A percentile compares a stretch with the other conserved stretches of the same genome.
These are phyloP conservation scores for Globisporangium spiculum DNA, from an alignment of 352 stramenopile species.

Conservation along the genomic window DNA sequence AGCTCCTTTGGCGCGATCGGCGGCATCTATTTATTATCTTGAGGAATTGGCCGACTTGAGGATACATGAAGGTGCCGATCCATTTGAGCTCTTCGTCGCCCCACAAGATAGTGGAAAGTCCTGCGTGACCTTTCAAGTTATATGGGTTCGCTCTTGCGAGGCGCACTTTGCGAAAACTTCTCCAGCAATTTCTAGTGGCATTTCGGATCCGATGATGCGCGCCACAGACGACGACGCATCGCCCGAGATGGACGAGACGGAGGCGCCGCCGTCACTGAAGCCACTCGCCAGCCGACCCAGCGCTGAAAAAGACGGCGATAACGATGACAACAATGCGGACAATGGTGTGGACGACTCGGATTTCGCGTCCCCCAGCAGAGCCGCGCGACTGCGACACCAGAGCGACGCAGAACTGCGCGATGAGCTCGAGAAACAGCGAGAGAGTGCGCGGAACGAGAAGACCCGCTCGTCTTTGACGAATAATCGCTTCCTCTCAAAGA, in stretches of 20 bases:
- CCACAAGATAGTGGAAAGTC: slow-evolving; percentile 1
- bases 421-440: slow-evolving; percentile 38
- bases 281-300: neutral
- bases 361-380: neutral
- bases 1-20: slow-evolving; percentile 35
- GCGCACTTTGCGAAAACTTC: neutral
- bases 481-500: slow-evolving; percentile 46
- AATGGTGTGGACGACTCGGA: neutral
- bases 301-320: neutral
- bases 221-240: neutral
- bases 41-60: neutral
- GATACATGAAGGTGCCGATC: neutral
- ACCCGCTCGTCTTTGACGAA: slow-evolving; percentile 27
- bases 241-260: neutral
- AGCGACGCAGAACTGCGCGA: slow-evolving; percentile 39
- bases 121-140: slow-evolving; percentile 18
- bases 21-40: slow-evolving; percentile 15
- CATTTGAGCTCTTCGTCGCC: neutral
- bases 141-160: neutral
- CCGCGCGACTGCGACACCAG: slow-evolving; percentile 17
- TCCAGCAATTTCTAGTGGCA: neutral
- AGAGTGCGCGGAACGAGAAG: slow-evolving; percentile 19
- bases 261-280: neutral
- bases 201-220: slow-evolving; percentile 1
- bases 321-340: slow-evolving; percentile 3